Base-by-base conservation (phyloP, 2,329 filamentous ascomycete genomes). In the Neospermospora avenae region DNA sequence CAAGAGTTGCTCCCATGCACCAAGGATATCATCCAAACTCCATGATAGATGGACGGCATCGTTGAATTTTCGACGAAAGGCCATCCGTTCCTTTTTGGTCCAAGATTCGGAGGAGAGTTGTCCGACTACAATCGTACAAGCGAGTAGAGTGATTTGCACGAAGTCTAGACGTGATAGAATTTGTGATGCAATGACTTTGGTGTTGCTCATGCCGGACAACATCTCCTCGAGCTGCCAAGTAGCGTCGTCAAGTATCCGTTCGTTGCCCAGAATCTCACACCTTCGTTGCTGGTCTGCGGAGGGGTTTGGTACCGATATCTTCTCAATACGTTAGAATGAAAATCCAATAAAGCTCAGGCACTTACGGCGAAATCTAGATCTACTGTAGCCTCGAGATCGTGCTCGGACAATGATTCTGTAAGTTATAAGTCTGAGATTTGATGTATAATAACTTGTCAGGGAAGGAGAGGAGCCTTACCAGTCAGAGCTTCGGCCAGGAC, bases 1-100 rank as follows among this genome's bases (percentile, higher is more conserved):
- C 11, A 44, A 55, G 52, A 55, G 37, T 55, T 41, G 7, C 52
- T 42, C 52, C 52, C 35, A 55, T 55, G 7, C 20, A 55, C 52
- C 20, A n/a, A 55, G 25, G 20, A 55, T 18, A 24, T 55, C 37
- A 14, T 55, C 35, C 52, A 42, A 11, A 55, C 18, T 25, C 52
- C 52, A 55, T 44, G 14, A 18, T 28, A 20, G 1, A 44, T 14
- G 5, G 3, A 55, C 39, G 22, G 16, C n/a, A 55, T 24, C 13
- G 10, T 20, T 42, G 52, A 42, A 55, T 42, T 55, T 55, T 13
- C 20, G 25, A 55, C 52, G 20, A 37, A 55, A 55, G 35, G n/a
- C 37, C 8, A 22, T 24, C n/a, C 14, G 2, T 16, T 55, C 35
- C 35, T 42, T n/a, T 14, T 41, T 13, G 25, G 20, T 16, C 52